phyloP scores from a whole-genome alignment of 2,329 filamentous ascomycete species.

The Pseudogymnoascus sp. region DNA sequence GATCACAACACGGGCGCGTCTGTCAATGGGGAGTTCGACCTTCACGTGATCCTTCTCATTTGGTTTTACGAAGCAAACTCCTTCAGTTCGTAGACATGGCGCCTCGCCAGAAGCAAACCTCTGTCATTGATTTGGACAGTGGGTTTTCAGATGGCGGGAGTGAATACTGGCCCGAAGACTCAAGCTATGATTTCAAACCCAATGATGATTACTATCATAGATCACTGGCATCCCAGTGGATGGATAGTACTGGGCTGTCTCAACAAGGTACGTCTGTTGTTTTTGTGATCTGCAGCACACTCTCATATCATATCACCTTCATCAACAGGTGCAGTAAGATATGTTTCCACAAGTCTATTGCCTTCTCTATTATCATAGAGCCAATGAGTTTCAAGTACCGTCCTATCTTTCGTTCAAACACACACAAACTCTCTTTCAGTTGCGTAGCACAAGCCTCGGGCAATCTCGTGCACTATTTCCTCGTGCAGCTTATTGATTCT shows the following conservation, averaged over 20 bases:
- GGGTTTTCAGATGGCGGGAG: background rate
- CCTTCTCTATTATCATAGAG: background rate
- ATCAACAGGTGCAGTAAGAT: background rate
- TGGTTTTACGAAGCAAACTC: background rate
- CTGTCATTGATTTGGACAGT: background rate
- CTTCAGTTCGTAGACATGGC: background rate
- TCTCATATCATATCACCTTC: background rate
- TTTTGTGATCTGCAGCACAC: background rate
- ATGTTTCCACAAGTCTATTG: background rate
- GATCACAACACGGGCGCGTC: background rate
- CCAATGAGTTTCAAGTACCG: background rate
- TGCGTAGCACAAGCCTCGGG: background rate
- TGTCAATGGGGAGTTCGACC: background rate
- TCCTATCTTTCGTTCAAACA: background rate
- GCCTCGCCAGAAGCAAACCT: background rate
- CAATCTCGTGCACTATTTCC: background rate
- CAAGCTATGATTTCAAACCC: background rate
- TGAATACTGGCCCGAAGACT: background rate
- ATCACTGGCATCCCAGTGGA: background rate
- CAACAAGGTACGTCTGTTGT: background rate
- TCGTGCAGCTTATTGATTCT: background rate
- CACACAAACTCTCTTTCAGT: background rate
- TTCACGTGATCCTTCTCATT: background rate
- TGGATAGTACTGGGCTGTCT: background rate
- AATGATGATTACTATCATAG: slow-evolving; percentile 5